Evolutionary conservation across 495 filamentous ascomycete species (phyloP), one percentile per base, ranked within the genome.

Genomic region (Platismatia glauca): DNA sequence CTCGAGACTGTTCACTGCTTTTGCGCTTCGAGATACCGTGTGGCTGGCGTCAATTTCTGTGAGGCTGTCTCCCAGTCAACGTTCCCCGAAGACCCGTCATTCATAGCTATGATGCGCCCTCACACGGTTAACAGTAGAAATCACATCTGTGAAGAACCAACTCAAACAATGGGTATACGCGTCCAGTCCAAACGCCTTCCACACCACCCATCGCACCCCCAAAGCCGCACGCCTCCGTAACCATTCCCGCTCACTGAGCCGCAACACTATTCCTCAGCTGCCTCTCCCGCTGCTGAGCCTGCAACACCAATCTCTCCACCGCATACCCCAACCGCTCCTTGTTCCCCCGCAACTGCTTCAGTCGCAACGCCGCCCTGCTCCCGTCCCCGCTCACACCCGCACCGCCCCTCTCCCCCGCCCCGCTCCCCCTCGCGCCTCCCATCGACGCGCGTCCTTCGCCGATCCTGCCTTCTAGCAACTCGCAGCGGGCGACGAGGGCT

Each of bases 181-280:
- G n/a, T n/a, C n/a, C n/a, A n/a, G n/a, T n/a, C n/a, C n/a, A n/a
- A n/a, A n/a, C n/a, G n/a, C n/a, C n/a, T n/a, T n/a, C n/a, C n/a
- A n/a, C n/a, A n/a, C n/a, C n/a, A n/a, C n/a, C n/a, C n/a, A 37
- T 41, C 24, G 15, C 7, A 16, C 29, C 41, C 16, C 13, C 35
- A 16, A 7, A 33, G 15, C 50, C 50, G 24, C 48, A 18, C 9
- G 12, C 24, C 27, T 31, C 20, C 56, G 0, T 13, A 4, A 8
- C 20, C 46, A 43, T 20, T 5, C 13, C 24, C n/a, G 1, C 7
- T 67, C 66, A 69, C 16, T 64, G 59, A 44, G 77, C 75, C 58
- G 78, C 86, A 84, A 91, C 86, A 71, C 88, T 91, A 86, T 87
- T 90, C 74, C 89, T 81, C 76, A 92, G 72, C 71, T 91, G 87